These are phyloP conservation scores for Acanthamoeba castellanii DNA, from an alignment of 208 protist genomes.

Conservation along the genomic window DNA sequence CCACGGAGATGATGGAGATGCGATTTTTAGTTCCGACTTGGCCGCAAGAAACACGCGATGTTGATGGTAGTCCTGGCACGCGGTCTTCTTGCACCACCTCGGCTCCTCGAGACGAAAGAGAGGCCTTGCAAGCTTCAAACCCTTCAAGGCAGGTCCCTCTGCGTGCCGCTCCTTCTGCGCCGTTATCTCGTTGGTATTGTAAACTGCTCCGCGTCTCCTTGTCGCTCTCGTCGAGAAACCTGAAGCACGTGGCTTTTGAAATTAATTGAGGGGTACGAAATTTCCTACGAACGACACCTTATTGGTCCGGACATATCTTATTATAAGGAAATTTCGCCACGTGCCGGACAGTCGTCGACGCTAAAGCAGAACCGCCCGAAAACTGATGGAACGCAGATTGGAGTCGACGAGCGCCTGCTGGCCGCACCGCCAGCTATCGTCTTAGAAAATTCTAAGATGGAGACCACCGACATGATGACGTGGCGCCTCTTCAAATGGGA, in stretches of 20 bases:
- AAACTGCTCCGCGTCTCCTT: not conserved
- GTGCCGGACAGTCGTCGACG: not conserved
- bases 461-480: not conserved
- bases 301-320: no score
- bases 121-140: constrained; percentile 27
- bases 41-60: not conserved
- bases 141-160: not conserved
- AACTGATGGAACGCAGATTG: constrained; percentile 37
- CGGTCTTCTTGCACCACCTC: not conserved
- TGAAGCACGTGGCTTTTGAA: not conserved
- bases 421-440: not conserved
- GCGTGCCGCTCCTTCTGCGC: not conserved
- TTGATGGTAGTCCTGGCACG: not conserved
- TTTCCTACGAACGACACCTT: not conserved
- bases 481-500: no score
- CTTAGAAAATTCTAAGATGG: not conserved
- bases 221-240: not conserved
- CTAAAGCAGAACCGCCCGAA: not conserved
- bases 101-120: not conserved
- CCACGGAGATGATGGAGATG: not conserved
- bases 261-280: not conserved
- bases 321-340: not conserved
- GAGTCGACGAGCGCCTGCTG: no score
- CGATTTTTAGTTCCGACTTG: not conserved
- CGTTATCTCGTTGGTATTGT: constrained; percentile 70